Evolutionary conservation across 202 grass and related monocot genomes (phyloP).

Genomic region (Setaria viridis): DNA sequence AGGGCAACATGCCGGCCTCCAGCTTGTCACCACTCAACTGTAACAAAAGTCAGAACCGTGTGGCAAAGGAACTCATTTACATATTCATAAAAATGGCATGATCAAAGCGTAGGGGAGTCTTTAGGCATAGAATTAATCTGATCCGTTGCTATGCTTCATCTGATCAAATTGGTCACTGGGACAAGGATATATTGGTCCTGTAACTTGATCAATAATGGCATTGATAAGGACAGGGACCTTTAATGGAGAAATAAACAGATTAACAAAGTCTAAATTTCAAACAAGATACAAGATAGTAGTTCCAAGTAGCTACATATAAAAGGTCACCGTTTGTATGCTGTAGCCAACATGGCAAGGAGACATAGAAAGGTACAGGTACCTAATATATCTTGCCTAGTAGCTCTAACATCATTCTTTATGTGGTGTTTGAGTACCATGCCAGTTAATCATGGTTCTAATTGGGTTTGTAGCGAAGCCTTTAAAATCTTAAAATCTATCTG

Average conservation of each 20-base stretch:
- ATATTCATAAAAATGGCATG: neutral
- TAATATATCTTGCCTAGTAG: neutral
- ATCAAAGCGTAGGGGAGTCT: neutral
- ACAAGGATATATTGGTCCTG: neutral
- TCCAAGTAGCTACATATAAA: slow-evolving; percentile 18
- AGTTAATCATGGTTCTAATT: neutral
- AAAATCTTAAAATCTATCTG: neutral
- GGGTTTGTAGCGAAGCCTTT: neutral
- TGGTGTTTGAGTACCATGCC: no score
- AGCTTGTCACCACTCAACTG: neutral
- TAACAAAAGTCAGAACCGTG: neutral
- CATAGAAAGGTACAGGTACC: slow-evolving; percentile 24
- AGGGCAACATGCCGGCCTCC: neutral
- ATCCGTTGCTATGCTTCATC: neutral
- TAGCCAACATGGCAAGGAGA: slow-evolving; percentile 1
- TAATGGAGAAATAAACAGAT: neutral
- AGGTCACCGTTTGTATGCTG: neutral
- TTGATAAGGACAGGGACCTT: neutral
- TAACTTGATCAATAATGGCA: neutral
- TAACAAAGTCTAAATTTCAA: neutral
- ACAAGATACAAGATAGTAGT: neutral
- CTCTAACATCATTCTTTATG: neutral
- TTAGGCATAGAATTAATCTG: neutral
- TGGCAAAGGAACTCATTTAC: neutral
- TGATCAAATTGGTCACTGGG: neutral